Evolutionary conservation across 139 green algal genomes (phyloP), one percentile per base, ranked within the genome.

Genomic region (Pleodorina starrii): DNA sequence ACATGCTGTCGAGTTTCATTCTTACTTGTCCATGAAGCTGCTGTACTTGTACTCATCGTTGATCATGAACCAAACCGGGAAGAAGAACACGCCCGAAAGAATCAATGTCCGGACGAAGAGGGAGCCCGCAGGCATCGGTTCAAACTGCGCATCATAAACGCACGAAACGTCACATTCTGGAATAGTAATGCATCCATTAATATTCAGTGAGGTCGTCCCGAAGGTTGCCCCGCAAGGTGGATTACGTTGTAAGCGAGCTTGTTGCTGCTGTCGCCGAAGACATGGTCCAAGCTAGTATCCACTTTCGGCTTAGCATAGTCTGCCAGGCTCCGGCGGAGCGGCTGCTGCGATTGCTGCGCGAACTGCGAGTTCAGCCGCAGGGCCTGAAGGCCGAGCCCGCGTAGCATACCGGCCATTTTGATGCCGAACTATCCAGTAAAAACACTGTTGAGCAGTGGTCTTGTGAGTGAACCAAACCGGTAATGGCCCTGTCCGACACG

Each of bases 201-300:
- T n/a, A n/a, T n/a, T n/a, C n/a, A n/a, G n/a, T n/a, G n/a, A n/a
- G n/a, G n/a, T n/a, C n/a, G n/a, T n/a, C n/a, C n/a, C n/a, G n/a
- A n/a, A n/a, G n/a, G n/a, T n/a, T n/a, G 7, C 54, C 54, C 54
- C 7, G 54, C 29, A 66, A 12, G 54, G 29, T 66, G 78, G 69
- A 35, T 57, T 57, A 89, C 84, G 84, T 89, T 82, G 84, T 89
- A 89, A 74, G 71, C 35, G 25, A 89, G 84, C 84, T 89, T 89
- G 84, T 81, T 83, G 84, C 69, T 83, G 84, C 35, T 89, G 84
- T 89, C 84, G 19, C 84, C 84, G 40, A 89, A 89, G 1, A 89
- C 84, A 59, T 89, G 84, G 84, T 89, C 84, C 63, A 89, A 46
- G 84, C 84, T 89, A 25, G 84, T 89, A 68, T 89, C 84, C 1